Base-by-base conservation (phyloP, 176 grass and related monocot species). In the Hyparrhenia diplandra region DNA sequence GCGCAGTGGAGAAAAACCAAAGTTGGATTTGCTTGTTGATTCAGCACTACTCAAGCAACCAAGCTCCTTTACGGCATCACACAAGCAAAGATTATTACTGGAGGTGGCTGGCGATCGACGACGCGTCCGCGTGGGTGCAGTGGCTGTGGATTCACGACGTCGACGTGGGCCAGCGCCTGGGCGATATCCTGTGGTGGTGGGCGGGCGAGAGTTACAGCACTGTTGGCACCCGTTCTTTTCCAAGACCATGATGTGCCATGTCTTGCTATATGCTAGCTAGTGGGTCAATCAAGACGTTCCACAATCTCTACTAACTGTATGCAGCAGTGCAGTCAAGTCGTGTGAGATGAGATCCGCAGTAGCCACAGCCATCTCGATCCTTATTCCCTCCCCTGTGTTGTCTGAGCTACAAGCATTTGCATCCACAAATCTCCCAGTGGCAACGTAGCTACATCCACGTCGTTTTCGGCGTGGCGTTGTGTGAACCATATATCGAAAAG, bases 181-280 rank as follows among this genome's bases (percentile, higher is more conserved):
- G n/a, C 29, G 45, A n/a, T n/a, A 49, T 82, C 41, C 73, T 57
- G 80, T 73, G 86, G 86, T 6, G 45, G 23, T 27, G 60, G 18
- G 77, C 60, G 84, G 59, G 23, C 78, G 84, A 80, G 23, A 77
- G 46, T 29, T 81, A 40, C 79, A 30, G 13, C 46, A 5, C 55
- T 29, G 80, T 13, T 54, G n/a, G 16, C 36, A 0, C 55, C 24
- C 39, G 57, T 51, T 76, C 23, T 49, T 75, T 74, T 52, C 84
- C 55, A 20, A 20, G 69, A 45, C 34, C 42, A 74, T 5, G 69
- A 63, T 51, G 10, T 40, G 37, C 8, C 11, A 13, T 3, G n/a
- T n/a, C n/a, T n/a, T n/a, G n/a, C n/a, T n/a, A n/a, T n/a, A n/a
- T n/a, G n/a, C n/a, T n/a, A n/a, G n/a, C n/a, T n/a, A n/a, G n/a